Evolutionary conservation across 2,329 filamentous ascomycete species (phyloP).

Genomic region (Alternaria brassicicola): DNA sequence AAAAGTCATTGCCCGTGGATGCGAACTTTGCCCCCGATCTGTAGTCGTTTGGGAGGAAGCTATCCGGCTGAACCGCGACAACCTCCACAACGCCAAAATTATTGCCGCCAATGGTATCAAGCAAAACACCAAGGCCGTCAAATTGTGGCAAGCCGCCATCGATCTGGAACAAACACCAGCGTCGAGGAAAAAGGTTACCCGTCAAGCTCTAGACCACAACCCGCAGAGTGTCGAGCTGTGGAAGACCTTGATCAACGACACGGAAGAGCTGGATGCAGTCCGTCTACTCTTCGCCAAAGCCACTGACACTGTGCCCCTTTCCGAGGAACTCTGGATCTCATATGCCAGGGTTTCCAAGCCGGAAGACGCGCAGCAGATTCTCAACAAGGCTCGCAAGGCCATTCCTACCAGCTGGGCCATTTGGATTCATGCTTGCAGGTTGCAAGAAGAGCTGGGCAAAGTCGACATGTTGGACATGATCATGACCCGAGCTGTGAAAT

Average conservation of each 20-base stretch:
- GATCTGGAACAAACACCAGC: slow-evolving; percentile 81
- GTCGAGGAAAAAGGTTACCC: slow-evolving; percentile 90
- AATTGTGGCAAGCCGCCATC: slow-evolving; percentile 95
- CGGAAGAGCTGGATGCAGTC: slow-evolving; percentile 88
- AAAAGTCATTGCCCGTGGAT: slow-evolving; percentile 85
- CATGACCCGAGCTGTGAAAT: slow-evolving; percentile 91
- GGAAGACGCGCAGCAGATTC: slow-evolving; percentile 89
- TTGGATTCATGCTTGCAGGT: slow-evolving; percentile 90
- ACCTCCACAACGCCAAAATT: slow-evolving; percentile 90
- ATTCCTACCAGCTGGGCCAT: slow-evolving; percentile 93
- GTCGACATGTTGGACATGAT: slow-evolving; percentile 77
- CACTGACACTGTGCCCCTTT: slow-evolving; percentile 91
- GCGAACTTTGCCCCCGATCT: slow-evolving; percentile 88
- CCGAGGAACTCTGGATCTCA: slow-evolving; percentile 93
- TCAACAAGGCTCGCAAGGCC: slow-evolving; percentile 94
- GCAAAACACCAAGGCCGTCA: slow-evolving; percentile 84
- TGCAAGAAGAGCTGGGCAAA: slow-evolving; percentile 89
- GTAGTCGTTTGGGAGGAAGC: slow-evolving; percentile 97
- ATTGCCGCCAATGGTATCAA: slow-evolving; percentile 94
- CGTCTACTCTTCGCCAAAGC: slow-evolving; percentile 89
- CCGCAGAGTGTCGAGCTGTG: slow-evolving; percentile 95
- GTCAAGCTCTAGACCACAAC: slow-evolving; percentile 89
- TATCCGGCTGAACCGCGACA: slow-evolving; percentile 77
- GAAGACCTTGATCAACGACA: slow-evolving; percentile 96
- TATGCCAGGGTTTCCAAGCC: slow-evolving; percentile 87